phyloP scores from a whole-genome alignment of 2,329 filamentous ascomycete genomes.

The Arthrinium puccinioides region DNA sequence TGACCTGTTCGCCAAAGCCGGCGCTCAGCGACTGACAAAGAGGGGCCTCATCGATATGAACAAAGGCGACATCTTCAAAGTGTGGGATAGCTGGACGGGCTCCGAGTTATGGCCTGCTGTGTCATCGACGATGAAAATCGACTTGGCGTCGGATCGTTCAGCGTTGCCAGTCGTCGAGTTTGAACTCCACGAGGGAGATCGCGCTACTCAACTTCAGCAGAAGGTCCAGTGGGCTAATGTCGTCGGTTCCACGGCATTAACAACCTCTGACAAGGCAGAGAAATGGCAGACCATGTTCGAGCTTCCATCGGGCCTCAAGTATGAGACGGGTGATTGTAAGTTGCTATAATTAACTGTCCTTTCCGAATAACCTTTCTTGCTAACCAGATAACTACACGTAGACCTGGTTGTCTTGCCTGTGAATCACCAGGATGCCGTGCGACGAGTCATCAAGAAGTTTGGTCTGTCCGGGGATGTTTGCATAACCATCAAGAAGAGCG shows the following conservation, averaged over 20 bases:
- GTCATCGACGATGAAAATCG: not conserved
- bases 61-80: not conserved
- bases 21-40: constrained; percentile 21
- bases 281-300: constrained; percentile 44
- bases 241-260: constrained; percentile 32
- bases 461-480: constrained; percentile 50
- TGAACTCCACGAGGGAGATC: constrained; percentile 6
- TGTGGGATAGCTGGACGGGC: not conserved
- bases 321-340: constrained; percentile 48
- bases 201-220: constrained; percentile 36
- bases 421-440: constrained; percentile 46
- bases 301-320: constrained; percentile 44
- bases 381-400: no score
- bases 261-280: constrained; percentile 30
- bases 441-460: constrained; percentile 47
- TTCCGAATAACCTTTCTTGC: no score
- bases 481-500: constrained; percentile 36
- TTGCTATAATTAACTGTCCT: not conserved
- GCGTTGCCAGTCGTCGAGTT: constrained; percentile 3
- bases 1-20: constrained; percentile 37
- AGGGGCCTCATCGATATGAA: not conserved
- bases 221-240: constrained; percentile 39
- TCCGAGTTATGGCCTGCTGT: not conserved
- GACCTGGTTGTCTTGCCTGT: constrained; percentile 51
- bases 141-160: no score